A percentile compares a stretch with the other conserved stretches of the same genome.
These are phyloP conservation scores for Ulota crispa DNA, from an alignment of 225 moss, liverwort and hornwort genomes.

Conservation along the genomic window DNA sequence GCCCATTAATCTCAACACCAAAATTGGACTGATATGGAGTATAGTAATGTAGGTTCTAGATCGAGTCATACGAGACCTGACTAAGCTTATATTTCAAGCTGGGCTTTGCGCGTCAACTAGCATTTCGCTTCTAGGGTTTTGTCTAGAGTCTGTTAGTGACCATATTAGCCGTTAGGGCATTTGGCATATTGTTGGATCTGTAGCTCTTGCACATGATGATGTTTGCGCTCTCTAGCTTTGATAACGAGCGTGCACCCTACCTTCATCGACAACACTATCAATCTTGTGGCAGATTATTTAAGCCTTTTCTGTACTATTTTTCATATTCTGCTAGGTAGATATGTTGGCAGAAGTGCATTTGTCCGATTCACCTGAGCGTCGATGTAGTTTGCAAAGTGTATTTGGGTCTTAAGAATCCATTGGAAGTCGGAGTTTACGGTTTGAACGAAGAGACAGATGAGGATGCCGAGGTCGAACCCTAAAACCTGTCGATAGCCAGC, in stretches of 20 bases:
- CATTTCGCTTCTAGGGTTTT: too few species aligned
- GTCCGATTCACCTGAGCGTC: neutral
- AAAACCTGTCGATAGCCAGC: neutral
- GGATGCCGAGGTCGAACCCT: neutral
- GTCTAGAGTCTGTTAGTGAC: neutral
- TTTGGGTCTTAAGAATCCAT: neutral
- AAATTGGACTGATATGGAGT: neutral
- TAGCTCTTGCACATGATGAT: neutral
- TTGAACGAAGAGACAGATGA: neutral
- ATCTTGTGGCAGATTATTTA: neutral
- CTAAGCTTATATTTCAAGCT: too few species aligned
- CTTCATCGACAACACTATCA: neutral
- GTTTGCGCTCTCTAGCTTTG: neutral
- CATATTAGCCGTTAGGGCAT: too few species aligned
- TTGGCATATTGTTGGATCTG: neutral
- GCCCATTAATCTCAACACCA: rapidly evolving
- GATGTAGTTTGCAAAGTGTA: neutral
- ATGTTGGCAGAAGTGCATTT: neutral
- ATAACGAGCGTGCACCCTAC: too few species aligned
- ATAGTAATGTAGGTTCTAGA: too few species aligned
- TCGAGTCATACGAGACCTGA: too few species aligned
- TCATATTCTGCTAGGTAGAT: neutral
- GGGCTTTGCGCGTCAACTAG: too few species aligned
- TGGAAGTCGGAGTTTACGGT: neutral
- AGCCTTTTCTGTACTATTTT: neutral